Base-by-base conservation (phyloP, 768 basidiomycete species). In the Dentipellis fragilis region DNA sequence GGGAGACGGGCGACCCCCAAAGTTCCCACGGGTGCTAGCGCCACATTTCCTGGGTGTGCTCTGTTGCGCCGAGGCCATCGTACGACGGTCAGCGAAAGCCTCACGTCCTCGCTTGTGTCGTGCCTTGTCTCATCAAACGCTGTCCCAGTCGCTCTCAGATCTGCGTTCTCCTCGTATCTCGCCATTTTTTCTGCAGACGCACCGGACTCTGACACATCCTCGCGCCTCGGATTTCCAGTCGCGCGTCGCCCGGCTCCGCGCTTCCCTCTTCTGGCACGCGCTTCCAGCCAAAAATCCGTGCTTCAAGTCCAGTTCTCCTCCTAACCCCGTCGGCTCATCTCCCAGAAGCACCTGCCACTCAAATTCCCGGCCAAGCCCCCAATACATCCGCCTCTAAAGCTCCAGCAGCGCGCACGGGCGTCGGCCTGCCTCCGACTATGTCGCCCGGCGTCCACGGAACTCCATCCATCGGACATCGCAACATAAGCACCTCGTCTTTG, bases 1-100 rank as follows among this genome's bases (percentile, higher is more conserved):
- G 57, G 12, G 35, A 19, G 8, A 40, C 11, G 11, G 12, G 14
- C 12, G 53, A 35, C 39, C 60, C 60, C 60, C 60, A 61, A 61
- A 51, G 34, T 61, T 61, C 60, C 35, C 60, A 61, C 60, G 60
- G 38, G 19, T 19, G 16, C n/a, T 51, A n/a, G 36, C 11, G 17
- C 34, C 50, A 51, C 29, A 22, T 49, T 7, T 22, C 12, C 14
- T 7, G 14, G 8, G 17, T n/a, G 48, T 14, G 19, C 16, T 22
- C 22, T 23, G 9, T 23, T 49, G n/a, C 48, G 8, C 48, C 48
- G 23, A 34, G 48, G 4, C 48, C 23, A n/a, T 49, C 16, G 48
- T 22, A 49, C 48, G 14, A 49, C 23, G 1, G 9, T 22, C 22
- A 21, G 19, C 48, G 48, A 49, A 16, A 49, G 17, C 19, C 10